A percentile compares a stretch with the other conserved stretches of the same genome.
Conservation (phyloP, 176 grass and related monocot genomes). For the Lolium multiflorum region DNA sequence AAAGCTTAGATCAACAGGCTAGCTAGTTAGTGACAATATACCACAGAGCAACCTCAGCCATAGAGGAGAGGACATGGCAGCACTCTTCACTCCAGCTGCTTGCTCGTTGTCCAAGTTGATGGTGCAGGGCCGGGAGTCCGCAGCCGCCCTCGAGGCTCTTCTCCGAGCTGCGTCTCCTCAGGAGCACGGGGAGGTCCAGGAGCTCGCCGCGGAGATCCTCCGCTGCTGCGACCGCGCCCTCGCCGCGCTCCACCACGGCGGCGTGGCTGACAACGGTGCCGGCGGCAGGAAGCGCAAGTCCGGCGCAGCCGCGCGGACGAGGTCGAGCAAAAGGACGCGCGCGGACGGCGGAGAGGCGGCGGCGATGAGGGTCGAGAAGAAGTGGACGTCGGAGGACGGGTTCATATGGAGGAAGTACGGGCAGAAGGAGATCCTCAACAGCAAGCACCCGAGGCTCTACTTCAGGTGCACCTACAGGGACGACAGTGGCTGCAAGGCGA, state of each 20-base stretch:
- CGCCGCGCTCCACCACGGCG: not conserved
- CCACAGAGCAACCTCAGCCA: too few species aligned
- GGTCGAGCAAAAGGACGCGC: not conserved
- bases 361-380: too few species aligned
- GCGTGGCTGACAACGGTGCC: not conserved
- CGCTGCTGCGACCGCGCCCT: conserved; percentile 42
- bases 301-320: not conserved
- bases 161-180: too few species aligned
- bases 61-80: too few species aligned
- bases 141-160: too few species aligned
- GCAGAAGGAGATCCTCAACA: conserved; percentile 58
- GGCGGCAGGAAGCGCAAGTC: not conserved
- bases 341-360: too few species aligned
- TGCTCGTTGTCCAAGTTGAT: too few species aligned
- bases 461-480: conserved; percentile 58
- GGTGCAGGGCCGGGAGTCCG: too few species aligned
- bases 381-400: not conserved
- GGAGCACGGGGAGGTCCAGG: not conserved
- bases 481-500: conserved; percentile 51
- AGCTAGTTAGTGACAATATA: too few species aligned
- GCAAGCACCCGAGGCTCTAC: conserved; percentile 59
- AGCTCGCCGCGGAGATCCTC: conserved; percentile 15
- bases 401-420: conserved; percentile 68
- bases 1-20: not conserved
- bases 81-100: too few species aligned